phyloP scores from a whole-genome alignment of 129 eudicot species.

The Smallanthus sonchifolius region DNA sequence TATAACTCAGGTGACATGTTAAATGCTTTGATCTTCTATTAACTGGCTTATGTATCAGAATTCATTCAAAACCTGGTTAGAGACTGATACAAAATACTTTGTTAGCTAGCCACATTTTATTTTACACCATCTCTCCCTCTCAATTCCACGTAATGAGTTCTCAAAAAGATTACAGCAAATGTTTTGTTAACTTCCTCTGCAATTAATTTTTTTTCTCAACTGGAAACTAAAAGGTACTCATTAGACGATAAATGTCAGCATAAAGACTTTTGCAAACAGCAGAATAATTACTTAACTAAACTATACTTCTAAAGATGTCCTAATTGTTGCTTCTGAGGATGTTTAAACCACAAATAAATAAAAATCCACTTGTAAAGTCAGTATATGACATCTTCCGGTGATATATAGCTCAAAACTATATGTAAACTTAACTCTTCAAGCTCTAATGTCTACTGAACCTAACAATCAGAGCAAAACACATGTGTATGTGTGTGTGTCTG shows the following conservation, averaged over 20 bases:
- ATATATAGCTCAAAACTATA: not conserved
- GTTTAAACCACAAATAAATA: not conserved
- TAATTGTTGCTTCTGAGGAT: slow-evolving; percentile 6
- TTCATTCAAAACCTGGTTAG: not conserved
- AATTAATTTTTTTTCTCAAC: not conserved
- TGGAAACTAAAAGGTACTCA: not conserved
- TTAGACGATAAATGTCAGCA: slow-evolving; percentile 4
- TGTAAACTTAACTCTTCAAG: not conserved
- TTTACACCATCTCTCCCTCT: not conserved
- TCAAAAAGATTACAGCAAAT: not conserved
- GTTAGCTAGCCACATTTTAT: not conserved
- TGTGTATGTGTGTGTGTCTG: not conserved
- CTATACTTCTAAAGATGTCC: not conserved
- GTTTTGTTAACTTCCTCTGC: not conserved
- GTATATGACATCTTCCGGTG: not conserved
- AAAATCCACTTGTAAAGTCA: not conserved
- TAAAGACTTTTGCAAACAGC: slow-evolving; percentile 1
- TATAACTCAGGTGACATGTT: not conserved
- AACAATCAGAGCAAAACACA: not conserved
- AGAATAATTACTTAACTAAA: not conserved
- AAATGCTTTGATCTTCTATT: slow-evolving; percentile 4
- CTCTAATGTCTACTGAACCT: not conserved
- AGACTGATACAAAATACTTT: not conserved
- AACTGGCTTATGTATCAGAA: not conserved
- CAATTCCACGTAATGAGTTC: not conserved